Percentiles rank a stretch among this genome's conserved stretches.
phyloP scores from a whole-genome alignment of 2,329 filamentous ascomycete species.

The Aspergillus eucalypticola region DNA sequence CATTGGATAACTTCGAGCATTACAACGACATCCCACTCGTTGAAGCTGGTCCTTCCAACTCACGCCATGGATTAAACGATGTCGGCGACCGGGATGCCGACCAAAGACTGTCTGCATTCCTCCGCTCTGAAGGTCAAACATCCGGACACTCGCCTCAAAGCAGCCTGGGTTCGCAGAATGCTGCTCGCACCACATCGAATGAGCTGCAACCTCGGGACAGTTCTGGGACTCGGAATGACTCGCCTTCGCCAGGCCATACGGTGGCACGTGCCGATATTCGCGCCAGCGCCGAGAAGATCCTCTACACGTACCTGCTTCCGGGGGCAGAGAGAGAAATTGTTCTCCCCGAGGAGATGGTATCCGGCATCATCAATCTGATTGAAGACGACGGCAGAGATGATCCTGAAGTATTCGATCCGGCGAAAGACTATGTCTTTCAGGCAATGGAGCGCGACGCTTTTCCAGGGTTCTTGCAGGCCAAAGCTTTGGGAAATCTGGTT shows the following conservation, averaged over 20 bases:
- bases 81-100: constrained; percentile 78
- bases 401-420: constrained; percentile 93
- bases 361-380: constrained; percentile 81
- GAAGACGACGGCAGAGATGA: constrained; percentile 92
- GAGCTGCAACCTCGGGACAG: constrained; percentile 56
- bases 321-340: constrained; percentile 97
- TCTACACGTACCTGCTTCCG: constrained; percentile 95
- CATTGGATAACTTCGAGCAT: constrained; percentile 70
- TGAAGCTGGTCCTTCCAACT: constrained; percentile 55
- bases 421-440: constrained; percentile 99
- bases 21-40: constrained; percentile 60
- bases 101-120: constrained; percentile 85
- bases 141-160: constrained; percentile 56
- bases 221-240: constrained; percentile 68
- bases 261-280: constrained; percentile 88
- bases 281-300: constrained; percentile 92
- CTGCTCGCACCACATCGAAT: constrained; percentile 38
- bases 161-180: constrained; percentile 52
- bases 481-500: constrained; percentile 93
- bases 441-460: constrained; percentile 99
- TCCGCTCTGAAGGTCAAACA: constrained; percentile 62
- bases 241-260: constrained; percentile 77
- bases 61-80: constrained; percentile 59
- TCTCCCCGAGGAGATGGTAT: constrained; percentile 81
- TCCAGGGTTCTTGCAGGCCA: constrained; percentile 90